Conservation (phyloP, 805 yeast genomes). For the Metschnikowia orientalis region DNA sequence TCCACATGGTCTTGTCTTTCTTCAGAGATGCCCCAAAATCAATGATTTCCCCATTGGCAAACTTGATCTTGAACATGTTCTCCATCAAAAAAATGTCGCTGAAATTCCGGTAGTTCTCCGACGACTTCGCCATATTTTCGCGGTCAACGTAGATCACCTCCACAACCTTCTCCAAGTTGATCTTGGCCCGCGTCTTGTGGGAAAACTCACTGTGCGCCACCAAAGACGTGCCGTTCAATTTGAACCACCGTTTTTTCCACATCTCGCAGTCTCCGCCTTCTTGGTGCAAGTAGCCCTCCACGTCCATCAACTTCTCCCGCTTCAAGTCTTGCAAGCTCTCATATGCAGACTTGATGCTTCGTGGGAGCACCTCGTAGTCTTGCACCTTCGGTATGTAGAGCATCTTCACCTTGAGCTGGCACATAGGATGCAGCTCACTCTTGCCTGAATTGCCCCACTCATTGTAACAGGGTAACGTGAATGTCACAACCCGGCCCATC, state of each 20-base stretch:
- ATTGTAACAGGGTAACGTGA: slow-evolving; percentile 62
- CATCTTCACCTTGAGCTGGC: slow-evolving; percentile 64
- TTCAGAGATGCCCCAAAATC: slow-evolving; percentile 80
- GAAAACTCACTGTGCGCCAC: slow-evolving; percentile 72
- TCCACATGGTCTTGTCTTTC: slow-evolving; percentile 63
- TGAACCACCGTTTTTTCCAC: slow-evolving; percentile 73
- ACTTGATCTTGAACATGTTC: slow-evolving; percentile 70
- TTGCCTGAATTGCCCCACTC: slow-evolving; percentile 59
- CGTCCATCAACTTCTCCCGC: slow-evolving; percentile 22
- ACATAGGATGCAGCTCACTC: slow-evolving; percentile 53
- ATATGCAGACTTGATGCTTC: slow-evolving; percentile 51
- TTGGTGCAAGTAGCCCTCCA: slow-evolving; percentile 76
- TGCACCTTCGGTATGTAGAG: slow-evolving; percentile 63
- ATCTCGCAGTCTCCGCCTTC: slow-evolving; percentile 85
- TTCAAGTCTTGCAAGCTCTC: slow-evolving; percentile 32
- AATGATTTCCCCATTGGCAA: slow-evolving; percentile 76
- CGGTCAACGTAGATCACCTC: slow-evolving; percentile 45
- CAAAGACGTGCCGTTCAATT: slow-evolving; percentile 64
- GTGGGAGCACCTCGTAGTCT: slow-evolving; percentile 60
- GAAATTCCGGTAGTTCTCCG: slow-evolving; percentile 49
- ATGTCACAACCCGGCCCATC: slow-evolving; percentile 48
- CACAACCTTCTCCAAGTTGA: slow-evolving; percentile 67
- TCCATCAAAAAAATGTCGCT: slow-evolving; percentile 68
- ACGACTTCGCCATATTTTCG: slow-evolving; percentile 24
- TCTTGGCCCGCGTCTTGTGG: slow-evolving; percentile 66